phyloP scores from a whole-genome alignment of 2,329 filamentous ascomycete species.

The Bipolaris victoriae region DNA sequence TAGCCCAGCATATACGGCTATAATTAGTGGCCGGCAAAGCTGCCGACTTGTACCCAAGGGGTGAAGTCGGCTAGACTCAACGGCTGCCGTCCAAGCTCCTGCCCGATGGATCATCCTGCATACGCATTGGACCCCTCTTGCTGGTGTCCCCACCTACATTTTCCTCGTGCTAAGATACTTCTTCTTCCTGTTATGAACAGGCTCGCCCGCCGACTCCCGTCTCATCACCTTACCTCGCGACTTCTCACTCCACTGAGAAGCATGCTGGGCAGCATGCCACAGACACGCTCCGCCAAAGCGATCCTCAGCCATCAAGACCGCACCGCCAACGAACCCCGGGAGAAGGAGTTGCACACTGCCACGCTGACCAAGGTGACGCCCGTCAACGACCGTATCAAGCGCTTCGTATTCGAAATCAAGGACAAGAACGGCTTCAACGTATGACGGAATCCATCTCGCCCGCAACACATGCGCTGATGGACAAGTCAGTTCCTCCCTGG shows the following conservation, averaged over 20 bases:
- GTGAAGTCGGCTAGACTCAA: slow-evolving; percentile 11
- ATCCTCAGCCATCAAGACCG: slow-evolving; percentile 67
- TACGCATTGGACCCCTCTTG: slow-evolving; percentile 21
- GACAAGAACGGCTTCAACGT: slow-evolving; percentile 59
- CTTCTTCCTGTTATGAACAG: slow-evolving; percentile 25
- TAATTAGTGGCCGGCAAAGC: not conserved
- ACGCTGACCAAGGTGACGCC: slow-evolving; percentile 65
- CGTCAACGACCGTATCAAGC: slow-evolving; percentile 70
- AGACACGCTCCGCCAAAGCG: slow-evolving; percentile 40
- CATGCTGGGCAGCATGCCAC: slow-evolving; percentile 40
- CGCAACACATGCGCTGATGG: slow-evolving; percentile 39
- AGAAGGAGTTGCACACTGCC: slow-evolving; percentile 68
- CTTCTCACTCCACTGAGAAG: slow-evolving; percentile 21
- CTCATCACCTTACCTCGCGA: slow-evolving; percentile 15
- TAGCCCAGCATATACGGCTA: not conserved
- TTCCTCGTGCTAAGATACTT: slow-evolving; percentile 23
- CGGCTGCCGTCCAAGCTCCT: slow-evolving; percentile 22
- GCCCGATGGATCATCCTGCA: slow-evolving; percentile 21
- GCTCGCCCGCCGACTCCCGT: slow-evolving; percentile 21
- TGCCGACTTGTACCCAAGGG: slow-evolving; percentile 1
- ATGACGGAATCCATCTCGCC: slow-evolving; percentile 36
- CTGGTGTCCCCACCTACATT: slow-evolving; percentile 25
- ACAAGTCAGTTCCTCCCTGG: slow-evolving; percentile 70
- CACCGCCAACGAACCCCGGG: slow-evolving; percentile 75
- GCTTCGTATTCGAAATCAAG: slow-evolving; percentile 69